Base-by-base conservation (phyloP, 163 green algal species). In the Trebouxiophyceae sp. region DNA sequence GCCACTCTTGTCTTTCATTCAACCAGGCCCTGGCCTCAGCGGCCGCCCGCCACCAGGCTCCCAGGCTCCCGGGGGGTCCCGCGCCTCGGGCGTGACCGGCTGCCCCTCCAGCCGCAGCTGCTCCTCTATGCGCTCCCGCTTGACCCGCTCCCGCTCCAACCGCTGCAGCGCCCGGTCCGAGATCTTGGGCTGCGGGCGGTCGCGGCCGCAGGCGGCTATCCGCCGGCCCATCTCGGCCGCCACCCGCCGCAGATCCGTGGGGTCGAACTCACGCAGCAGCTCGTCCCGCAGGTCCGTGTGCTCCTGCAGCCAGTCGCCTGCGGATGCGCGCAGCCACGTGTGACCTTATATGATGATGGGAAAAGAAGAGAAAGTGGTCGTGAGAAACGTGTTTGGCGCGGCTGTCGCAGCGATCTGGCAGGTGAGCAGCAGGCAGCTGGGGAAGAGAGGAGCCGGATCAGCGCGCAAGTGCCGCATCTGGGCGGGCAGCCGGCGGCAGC, bases 221-320 rank as follows among this genome's bases (percentile, higher is more conserved):
- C 72, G 68, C 4, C 58, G 39, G 16, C 68, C 32, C 31, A 93
- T 33, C 69, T 93, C 78, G 6, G 60, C 44, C 22, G 79, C 60
- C 23, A 91, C 60, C 23, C 55, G 62, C 44, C 73, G 55, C 46
- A 89, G 46, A 33, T 16, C 61, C 3, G 67, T 34, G 26, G 45
- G 60, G 16, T 63, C 46, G 8, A 61, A 29, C 19, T 62, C 16
- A 4, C 61, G 26, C 72, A 93, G 92, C 27, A 97, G 67, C 20
- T 50, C 45, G n/a, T 96, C 86, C n/a, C 90, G 71, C 33, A 97
- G 55, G 63, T 97, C 87, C 2, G 79, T 86, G 74, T 92, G 85
- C 73, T 97, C 92, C 20, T 33, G 24, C 54, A 77, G 33, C 63
- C 65, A 77, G 4, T 50, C 30, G 22, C 63, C 65, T 77, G 65